These are phyloP conservation scores for Tilletia horrida DNA, from an alignment of 1,284 basidiomycete species.

Conservation along the genomic window DNA sequence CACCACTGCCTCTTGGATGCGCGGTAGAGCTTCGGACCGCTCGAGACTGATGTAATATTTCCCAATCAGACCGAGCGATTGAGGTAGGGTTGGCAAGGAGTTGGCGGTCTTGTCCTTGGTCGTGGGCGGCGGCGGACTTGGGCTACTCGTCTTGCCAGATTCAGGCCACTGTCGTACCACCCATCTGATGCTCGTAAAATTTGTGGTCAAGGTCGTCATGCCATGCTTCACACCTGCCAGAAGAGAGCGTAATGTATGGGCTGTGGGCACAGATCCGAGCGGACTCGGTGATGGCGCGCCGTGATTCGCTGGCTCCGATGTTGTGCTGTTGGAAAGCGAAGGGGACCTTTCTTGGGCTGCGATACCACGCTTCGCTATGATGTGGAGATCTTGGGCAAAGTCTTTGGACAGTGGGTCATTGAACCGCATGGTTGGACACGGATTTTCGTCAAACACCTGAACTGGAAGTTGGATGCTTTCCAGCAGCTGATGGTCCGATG, in stretches of 20 bases:
- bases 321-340: background rate
- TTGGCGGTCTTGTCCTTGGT: constrained; percentile 9
- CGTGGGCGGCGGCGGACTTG: constrained; percentile 24
- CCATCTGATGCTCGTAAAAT: constrained; percentile 41
- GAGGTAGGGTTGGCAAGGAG: constrained; percentile 2
- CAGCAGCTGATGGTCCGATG: background rate
- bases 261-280: constrained; percentile 10
- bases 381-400: background rate
- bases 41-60: background rate
- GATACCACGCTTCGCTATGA: background rate
- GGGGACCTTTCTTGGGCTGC: background rate
- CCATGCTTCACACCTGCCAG: constrained; percentile 24
- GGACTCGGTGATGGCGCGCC: background rate
- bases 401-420: background rate
- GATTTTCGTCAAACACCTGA: background rate
- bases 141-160: constrained; percentile 15
- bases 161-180: constrained; percentile 26
- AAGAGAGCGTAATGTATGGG: constrained; percentile 26
- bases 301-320: background rate
- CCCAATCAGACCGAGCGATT: constrained; percentile 1
- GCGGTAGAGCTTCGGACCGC: background rate
- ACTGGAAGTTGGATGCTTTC: background rate
- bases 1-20: constrained; percentile 17
- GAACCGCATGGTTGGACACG: background rate
- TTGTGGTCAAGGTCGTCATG: constrained; percentile 39